Percentiles rank a stretch among this genome's conserved stretches.
phyloP scores from a whole-genome alignment of 352 stramenopile species.

The Phytopythium vexans region DNA sequence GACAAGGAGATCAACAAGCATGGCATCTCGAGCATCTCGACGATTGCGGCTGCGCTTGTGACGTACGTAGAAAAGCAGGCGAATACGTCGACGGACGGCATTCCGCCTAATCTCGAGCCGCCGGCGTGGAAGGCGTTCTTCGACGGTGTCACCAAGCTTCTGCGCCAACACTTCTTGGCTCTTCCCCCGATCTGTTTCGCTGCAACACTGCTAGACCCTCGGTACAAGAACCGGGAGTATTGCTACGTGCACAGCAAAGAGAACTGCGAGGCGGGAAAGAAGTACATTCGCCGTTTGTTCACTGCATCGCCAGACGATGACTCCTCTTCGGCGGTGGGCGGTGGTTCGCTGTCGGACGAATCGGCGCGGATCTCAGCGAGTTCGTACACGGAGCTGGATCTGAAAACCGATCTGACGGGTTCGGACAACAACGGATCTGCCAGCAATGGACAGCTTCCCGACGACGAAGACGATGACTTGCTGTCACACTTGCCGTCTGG shows the following conservation, averaged over 20 bases:
- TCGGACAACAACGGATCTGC: conserved; percentile 6
- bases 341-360: conserved; percentile 1
- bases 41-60: conserved; percentile 63
- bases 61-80: conserved; percentile 68
- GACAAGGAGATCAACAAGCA: conserved; percentile 76
- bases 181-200: conserved; percentile 61
- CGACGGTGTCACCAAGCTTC: conserved; percentile 37
- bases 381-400: conserved; percentile 20
- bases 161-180: conserved; percentile 51
- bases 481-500: conserved; percentile 66
- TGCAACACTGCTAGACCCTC: conserved; percentile 70
- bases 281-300: conserved; percentile 55
- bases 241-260: conserved; percentile 61
- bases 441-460: conserved; percentile 19
- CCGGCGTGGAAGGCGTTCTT: conserved; percentile 65
- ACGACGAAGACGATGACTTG: conserved; percentile 75
- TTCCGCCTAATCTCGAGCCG: conserved; percentile 34
- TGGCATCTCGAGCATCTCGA: conserved; percentile 74
- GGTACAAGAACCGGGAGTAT: conserved; percentile 81
- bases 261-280: conserved; percentile 53
- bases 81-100: conserved; percentile 14
- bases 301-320: conserved; percentile 30
- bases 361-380: conserved; percentile 19
- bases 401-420: conserved; percentile 10
- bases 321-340: neutral